A percentile compares a stretch with the other conserved stretches of the same genome.
These are phyloP conservation scores for Nevesoporus exiguus DNA, from an alignment of 768 basidiomycete genomes.

Conservation along the genomic window DNA sequence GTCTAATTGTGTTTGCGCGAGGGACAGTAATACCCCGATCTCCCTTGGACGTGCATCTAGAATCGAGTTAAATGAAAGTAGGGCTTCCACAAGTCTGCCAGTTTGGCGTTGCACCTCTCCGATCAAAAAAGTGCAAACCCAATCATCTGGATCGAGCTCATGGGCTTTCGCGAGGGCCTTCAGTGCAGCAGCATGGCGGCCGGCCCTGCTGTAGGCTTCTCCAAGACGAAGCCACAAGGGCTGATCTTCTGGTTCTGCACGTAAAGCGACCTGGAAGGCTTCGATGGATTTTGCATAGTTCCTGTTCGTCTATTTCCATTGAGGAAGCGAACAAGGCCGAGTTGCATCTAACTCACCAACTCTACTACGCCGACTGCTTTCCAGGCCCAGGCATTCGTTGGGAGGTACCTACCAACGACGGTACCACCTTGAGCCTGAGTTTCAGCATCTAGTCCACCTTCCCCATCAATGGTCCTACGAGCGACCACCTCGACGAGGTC, in stretches of 20 bases:
- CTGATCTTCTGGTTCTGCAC: slow-evolving; percentile 73
- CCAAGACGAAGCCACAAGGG: slow-evolving; percentile 89
- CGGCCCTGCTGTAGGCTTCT: slow-evolving; percentile 86
- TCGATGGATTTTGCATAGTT: slow-evolving; percentile 76
- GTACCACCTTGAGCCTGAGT: slow-evolving; percentile 41
- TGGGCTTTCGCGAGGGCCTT: slow-evolving; percentile 80
- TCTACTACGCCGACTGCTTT: slow-evolving; percentile 92
- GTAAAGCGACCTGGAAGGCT: slow-evolving; percentile 81
- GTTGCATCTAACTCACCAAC: slow-evolving; percentile 52
- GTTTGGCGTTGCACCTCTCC: slow-evolving; percentile 81
- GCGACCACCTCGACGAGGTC: slow-evolving; percentile 94
- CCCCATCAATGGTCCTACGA: slow-evolving; percentile 86
- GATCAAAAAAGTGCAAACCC: slow-evolving; percentile 80
- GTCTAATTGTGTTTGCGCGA: slow-evolving; percentile 70
- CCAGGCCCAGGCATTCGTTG: slow-evolving; percentile 96
- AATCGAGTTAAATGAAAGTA: slow-evolving; percentile 58
- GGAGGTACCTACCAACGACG: slow-evolving; percentile 50
- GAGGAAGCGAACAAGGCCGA: neutral
- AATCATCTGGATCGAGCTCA: slow-evolving; percentile 71
- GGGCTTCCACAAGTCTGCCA: slow-evolving; percentile 72
- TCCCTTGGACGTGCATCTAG: slow-evolving; percentile 58
- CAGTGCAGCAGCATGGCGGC: slow-evolving; percentile 83
- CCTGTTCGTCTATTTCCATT: slow-evolving; percentile 48
- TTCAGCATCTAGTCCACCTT: slow-evolving; percentile 72
- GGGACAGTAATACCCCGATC: slow-evolving; percentile 63